Percentiles rank a stretch among this genome's conserved stretches.
phyloP scores from a whole-genome alignment of 2,329 filamentous ascomycete genomes.

The Ophiostoma fasciatum region DNA sequence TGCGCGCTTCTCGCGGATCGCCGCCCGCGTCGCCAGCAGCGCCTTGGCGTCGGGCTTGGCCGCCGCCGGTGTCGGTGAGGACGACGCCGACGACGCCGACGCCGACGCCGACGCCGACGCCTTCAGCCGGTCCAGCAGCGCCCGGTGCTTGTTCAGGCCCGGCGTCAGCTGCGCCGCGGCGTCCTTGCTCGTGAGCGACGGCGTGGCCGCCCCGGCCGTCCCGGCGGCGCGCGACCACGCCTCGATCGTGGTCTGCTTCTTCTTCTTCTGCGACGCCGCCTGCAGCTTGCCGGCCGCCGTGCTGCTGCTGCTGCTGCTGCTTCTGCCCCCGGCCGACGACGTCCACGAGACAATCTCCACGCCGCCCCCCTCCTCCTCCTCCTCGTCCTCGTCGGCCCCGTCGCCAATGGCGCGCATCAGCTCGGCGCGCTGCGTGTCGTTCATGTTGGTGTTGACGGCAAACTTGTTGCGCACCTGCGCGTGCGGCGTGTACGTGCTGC shows the following conservation, averaged over 20 bases:
- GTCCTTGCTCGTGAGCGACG: slow-evolving; percentile 26
- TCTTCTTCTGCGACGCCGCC: slow-evolving; percentile 18
- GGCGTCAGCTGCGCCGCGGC: slow-evolving; percentile 29
- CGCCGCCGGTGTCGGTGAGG: too few species aligned
- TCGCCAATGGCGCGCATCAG: slow-evolving; percentile 50
- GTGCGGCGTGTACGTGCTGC: slow-evolving; percentile 50
- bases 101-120: too few species aligned
- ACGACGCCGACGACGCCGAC: too few species aligned
- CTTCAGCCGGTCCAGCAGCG: slow-evolving; percentile 31
- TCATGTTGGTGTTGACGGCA: slow-evolving; percentile 63
- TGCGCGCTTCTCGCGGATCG: slow-evolving; percentile 60
- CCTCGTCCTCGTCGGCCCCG: slow-evolving; percentile 36
- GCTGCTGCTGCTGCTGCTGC: slow-evolving; percentile 19
- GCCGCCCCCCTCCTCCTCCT: slow-evolving; percentile 11
- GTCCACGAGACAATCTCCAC: slow-evolving; percentile 21
- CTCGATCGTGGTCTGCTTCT: slow-evolving; percentile 14
- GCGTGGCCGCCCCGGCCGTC: neutral
- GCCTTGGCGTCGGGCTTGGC: slow-evolving; percentile 24
- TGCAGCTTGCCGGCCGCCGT: slow-evolving; percentile 3
- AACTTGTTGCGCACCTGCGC: slow-evolving; percentile 38
- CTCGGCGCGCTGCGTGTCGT: slow-evolving; percentile 70
- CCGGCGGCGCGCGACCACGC: slow-evolving; percentile 11
- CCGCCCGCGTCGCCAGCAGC: slow-evolving; percentile 25
- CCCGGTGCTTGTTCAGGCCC: slow-evolving; percentile 28
- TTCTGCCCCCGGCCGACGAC: slow-evolving; percentile 7